Base-by-base conservation (phyloP, 495 filamentous ascomycete species). In the Penicillium taxi region DNA sequence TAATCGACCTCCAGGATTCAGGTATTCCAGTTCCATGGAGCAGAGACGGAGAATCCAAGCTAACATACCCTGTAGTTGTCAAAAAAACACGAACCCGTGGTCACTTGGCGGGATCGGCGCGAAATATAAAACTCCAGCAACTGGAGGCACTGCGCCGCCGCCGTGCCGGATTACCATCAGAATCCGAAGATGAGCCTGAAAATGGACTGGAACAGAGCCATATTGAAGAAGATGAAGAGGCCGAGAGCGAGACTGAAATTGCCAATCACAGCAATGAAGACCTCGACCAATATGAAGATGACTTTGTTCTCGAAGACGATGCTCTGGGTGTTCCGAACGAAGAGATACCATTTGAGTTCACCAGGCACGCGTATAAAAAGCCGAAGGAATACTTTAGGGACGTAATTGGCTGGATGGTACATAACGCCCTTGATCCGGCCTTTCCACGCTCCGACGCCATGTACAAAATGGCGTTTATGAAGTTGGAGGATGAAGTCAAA, bases 341-440 rank as follows among this genome's bases (percentile, higher is more conserved):
- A 11, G 67, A 66, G 2, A 78, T 90, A 2, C 87, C 87, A 0
- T 63, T 93, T 7, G 64, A 86, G 47, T 87, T 86, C 50, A 84
- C 77, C 2, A 53, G 64, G 9, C 72, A 81, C 32, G 67, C 74
- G 0, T 75, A 81, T 44, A 80, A 79, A 42, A 79, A 84, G 26
- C 55, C 80, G 0, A 80, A 81, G 35, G 80, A 86, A 20, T 78
- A 88, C 39, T 94, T 95, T 62, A 77, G 76, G 25, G 74, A 80
- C 46, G 84, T 75, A 0, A 66, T 95, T 1, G 82, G 86, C 55
- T 94, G 85, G 85, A 78, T 90, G 58, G 77, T 94, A 2, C 76
- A 79, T 37, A 80, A 76, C 48, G 78, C 81, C 41, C 63, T 95
- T 26, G 82, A 90, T 45, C 85, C 85, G 2, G 78, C 72, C 0